phyloP scores from a whole-genome alignment of 140 eudicot genomes.

The Oenanthe javanica region DNA sequence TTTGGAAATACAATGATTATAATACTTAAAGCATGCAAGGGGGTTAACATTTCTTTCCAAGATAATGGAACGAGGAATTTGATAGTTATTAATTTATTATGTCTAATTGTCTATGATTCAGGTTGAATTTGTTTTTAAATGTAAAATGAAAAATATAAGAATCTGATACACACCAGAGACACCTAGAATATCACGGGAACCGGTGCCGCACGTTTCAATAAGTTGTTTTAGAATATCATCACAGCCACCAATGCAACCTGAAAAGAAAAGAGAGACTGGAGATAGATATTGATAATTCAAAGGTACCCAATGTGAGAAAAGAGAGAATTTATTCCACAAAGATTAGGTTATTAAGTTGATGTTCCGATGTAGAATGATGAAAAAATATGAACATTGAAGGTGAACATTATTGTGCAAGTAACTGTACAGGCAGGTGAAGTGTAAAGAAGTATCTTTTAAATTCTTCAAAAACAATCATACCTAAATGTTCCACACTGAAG shows the following conservation, averaged over 20 bases:
- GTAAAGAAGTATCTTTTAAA: neutral
- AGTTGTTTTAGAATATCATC: conserved; percentile 74
- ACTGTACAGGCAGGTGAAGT: neutral
- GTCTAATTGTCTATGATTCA: neutral
- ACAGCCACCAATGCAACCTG: conserved; percentile 98
- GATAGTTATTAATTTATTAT: neutral
- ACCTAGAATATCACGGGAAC: conserved; percentile 48
- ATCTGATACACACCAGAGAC: conserved; percentile 45
- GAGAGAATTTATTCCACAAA: neutral
- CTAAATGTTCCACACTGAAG: conserved; percentile 69
- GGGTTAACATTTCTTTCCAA: neutral
- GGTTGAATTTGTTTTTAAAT: neutral
- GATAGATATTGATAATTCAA: neutral
- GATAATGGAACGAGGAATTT: neutral
- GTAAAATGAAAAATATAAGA: neutral
- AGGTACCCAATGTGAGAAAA: neutral
- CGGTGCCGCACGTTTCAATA: conserved; percentile 71
- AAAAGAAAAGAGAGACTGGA: conserved; percentile 2
- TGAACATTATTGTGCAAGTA: neutral
- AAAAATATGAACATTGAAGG: neutral
- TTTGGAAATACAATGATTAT: neutral
- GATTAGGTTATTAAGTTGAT: neutral
- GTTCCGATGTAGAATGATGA: neutral
- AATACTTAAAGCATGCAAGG: neutral
- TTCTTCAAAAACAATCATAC: conserved; percentile 26